Percentiles rank a stretch among this genome's conserved stretches.
Conservation (phyloP, 176 grass and related monocot species). For the Leersia perrieri region DNA sequence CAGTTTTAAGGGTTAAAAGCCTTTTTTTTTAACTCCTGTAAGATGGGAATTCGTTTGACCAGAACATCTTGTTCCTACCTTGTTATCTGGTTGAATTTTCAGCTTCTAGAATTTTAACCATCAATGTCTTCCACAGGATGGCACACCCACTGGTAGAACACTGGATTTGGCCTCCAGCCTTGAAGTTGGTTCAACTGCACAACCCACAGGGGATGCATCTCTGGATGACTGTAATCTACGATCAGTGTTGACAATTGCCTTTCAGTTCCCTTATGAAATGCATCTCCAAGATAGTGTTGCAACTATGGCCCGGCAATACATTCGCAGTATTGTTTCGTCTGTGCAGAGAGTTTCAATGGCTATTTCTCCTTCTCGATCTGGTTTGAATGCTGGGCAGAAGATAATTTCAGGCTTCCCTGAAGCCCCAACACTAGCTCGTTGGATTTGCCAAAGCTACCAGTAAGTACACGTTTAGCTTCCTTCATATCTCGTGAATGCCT, state of each 20-base stretch:
- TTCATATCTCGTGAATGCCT: not conserved
- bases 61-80: not conserved
- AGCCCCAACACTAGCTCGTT: constrained; percentile 74
- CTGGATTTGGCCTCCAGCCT: constrained; percentile 93
- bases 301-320: constrained; percentile 85
- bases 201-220: constrained; percentile 40
- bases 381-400: constrained; percentile 45
- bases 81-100: constrained; percentile 5
- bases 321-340: constrained; percentile 80
- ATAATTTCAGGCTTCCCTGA: constrained; percentile 77
- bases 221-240: constrained; percentile 53
- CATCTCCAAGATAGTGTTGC: constrained; percentile 89
- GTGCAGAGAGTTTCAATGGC: constrained; percentile 91
- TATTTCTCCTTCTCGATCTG: constrained; percentile 59
- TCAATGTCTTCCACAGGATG: constrained; percentile 53
- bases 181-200: constrained; percentile 64
- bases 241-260: constrained; percentile 92
- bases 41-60: not conserved
- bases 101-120: constrained; percentile 15
- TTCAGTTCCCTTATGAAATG: constrained; percentile 89
- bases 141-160: constrained; percentile 57
- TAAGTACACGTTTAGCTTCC: constrained; percentile 37
- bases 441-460: constrained; percentile 95
- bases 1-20: not conserved
- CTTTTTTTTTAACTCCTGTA: not conserved